Conservation (phyloP, 2,329 filamentous ascomycete genomes). For the Lecanicillium sp. region DNA sequence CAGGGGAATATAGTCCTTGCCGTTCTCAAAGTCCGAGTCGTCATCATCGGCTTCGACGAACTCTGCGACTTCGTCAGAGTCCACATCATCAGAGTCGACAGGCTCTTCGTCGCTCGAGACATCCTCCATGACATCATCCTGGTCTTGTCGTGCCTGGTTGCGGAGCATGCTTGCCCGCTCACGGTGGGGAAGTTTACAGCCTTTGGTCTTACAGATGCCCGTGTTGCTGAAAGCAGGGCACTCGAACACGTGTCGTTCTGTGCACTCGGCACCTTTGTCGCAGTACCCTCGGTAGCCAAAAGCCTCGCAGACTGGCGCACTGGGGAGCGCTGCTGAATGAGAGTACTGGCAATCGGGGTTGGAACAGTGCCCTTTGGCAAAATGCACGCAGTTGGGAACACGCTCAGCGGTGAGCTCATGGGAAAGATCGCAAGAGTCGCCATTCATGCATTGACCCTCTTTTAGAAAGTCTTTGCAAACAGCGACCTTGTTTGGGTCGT, state of each 20-base stretch:
- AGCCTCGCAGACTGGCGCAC: slow-evolving; percentile 71
- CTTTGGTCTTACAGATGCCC: slow-evolving; percentile 72
- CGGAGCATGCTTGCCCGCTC: slow-evolving; percentile 77
- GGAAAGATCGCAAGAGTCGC: slow-evolving; percentile 80
- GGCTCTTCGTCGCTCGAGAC: slow-evolving; percentile 71
- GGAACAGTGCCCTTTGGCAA: slow-evolving; percentile 81
- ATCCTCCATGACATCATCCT: slow-evolving; percentile 57
- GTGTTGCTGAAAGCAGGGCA: slow-evolving; percentile 94
- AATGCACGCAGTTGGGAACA: slow-evolving; percentile 84
- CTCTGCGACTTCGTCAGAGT: slow-evolving; percentile 69
- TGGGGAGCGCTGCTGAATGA: slow-evolving; percentile 71
- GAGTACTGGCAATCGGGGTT: slow-evolving; percentile 82
- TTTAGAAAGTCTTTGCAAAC: slow-evolving; percentile 84
- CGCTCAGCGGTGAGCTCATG: slow-evolving; percentile 80
- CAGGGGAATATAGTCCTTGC: slow-evolving; percentile 53
- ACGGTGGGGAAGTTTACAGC: slow-evolving; percentile 81
- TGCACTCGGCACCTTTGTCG: slow-evolving; percentile 69
- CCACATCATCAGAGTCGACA: slow-evolving; percentile 69
- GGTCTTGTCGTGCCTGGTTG: slow-evolving; percentile 53
- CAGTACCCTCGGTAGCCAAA: slow-evolving; percentile 90
- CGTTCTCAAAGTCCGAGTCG: slow-evolving; percentile 49
- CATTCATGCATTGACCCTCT: slow-evolving; percentile 69
- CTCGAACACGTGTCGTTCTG: slow-evolving; percentile 82
- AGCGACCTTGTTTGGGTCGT: slow-evolving; percentile 81
- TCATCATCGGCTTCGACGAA: slow-evolving; percentile 52